Conservation (phyloP, 257 asterid genomes). For the Cynanchum wilfordii region DNA sequence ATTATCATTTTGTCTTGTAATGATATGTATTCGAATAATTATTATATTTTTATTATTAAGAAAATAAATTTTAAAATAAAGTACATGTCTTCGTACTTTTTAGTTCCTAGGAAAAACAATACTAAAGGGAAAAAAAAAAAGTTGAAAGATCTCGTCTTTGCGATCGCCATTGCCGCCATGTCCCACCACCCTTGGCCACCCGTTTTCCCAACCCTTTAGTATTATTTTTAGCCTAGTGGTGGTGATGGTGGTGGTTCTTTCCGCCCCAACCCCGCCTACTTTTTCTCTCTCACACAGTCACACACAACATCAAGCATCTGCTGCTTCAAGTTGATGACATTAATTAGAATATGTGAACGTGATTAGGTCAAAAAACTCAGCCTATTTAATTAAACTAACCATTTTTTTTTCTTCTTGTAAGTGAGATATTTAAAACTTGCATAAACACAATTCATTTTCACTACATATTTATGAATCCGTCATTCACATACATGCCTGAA, state of each 20-base stretch:
- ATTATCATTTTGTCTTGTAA: too few relatives aligned
- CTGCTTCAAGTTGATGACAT: background rate
- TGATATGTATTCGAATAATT: too few relatives aligned
- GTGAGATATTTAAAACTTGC: too few relatives aligned
- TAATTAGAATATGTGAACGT: background rate
- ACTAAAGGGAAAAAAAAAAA: background rate
- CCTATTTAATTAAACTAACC: background rate
- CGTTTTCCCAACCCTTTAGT: background rate
- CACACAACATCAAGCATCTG: background rate
- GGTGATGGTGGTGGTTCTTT: background rate
- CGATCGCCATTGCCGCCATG: conserved; percentile 10
- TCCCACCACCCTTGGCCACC: conserved; percentile 13
- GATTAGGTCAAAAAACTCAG: background rate
- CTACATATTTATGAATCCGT: too few relatives aligned
- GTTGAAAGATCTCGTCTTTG: conserved; percentile 4
- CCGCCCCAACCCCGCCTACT: too few relatives aligned
- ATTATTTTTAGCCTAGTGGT: background rate
- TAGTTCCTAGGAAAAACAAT: background rate
- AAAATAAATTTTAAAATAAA: background rate
- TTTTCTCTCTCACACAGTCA: background rate
- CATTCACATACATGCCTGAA: too few relatives aligned
- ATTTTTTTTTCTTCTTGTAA: too few relatives aligned
- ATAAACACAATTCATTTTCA: too few relatives aligned
- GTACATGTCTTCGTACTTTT: conserved; percentile 8
- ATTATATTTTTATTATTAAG: too few relatives aligned